A percentile compares a stretch with the other conserved stretches of the same genome.
These are phyloP conservation scores for Patellaria atrata DNA, from an alignment of 495 filamentous ascomycete species.

Conservation along the genomic window DNA sequence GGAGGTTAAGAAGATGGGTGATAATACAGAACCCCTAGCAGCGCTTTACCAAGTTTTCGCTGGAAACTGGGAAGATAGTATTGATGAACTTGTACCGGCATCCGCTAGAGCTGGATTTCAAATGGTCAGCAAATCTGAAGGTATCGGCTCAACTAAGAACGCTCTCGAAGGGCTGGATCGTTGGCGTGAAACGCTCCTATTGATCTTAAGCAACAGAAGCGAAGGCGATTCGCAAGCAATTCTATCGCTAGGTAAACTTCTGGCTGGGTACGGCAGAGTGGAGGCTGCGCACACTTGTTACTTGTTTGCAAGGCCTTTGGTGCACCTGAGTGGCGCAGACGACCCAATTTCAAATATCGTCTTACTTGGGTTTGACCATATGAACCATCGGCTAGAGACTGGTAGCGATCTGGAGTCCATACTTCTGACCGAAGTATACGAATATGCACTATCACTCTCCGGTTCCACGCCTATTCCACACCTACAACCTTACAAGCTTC, in stretches of 20 bases:
- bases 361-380: slow-evolving; percentile 71
- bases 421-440: slow-evolving; percentile 82
- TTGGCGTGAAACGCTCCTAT: slow-evolving; percentile 79
- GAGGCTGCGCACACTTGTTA: slow-evolving; percentile 89
- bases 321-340: slow-evolving; percentile 67
- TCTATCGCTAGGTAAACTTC: slow-evolving; percentile 62
- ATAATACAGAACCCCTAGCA: slow-evolving; percentile 70
- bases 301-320: slow-evolving; percentile 39
- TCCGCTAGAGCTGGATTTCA: slow-evolving; percentile 85
- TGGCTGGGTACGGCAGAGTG: slow-evolving; percentile 72
- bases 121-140: slow-evolving; percentile 58
- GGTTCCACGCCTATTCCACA: slow-evolving; percentile 52
- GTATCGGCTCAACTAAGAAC: slow-evolving; percentile 49
- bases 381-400: slow-evolving; percentile 46
- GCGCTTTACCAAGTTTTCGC: slow-evolving; percentile 86
- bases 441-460: slow-evolving; percentile 59
- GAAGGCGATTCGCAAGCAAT: slow-evolving; percentile 62
- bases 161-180: slow-evolving; percentile 73
- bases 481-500: slow-evolving; percentile 74
- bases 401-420: slow-evolving; percentile 70
- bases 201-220: slow-evolving; percentile 79
- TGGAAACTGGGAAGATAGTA: slow-evolving; percentile 83
- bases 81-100: slow-evolving; percentile 91
- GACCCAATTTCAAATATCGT: slow-evolving; percentile 66
- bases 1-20: slow-evolving; percentile 66